Evolutionary conservation across 2,329 filamentous ascomycete species (phyloP).

Genomic region (Penicillium sp.): DNA sequence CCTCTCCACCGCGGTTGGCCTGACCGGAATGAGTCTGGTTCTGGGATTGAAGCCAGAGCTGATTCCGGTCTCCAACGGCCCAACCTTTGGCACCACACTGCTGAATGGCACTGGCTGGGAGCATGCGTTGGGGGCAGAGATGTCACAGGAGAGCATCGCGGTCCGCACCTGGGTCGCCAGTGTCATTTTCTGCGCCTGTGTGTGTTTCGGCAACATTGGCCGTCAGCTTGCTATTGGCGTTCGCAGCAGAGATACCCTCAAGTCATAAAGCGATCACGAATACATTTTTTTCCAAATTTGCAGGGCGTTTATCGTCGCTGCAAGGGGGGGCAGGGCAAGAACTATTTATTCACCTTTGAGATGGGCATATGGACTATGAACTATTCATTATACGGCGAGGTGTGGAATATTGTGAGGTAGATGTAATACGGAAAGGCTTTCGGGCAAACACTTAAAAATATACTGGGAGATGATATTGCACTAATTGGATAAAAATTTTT

Average conservation of each 20-base stretch:
- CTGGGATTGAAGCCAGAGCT: constrained; percentile 77
- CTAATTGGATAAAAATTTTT: not conserved
- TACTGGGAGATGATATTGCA: not conserved
- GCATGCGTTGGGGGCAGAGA: constrained; percentile 36
- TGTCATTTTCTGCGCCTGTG: constrained; percentile 89
- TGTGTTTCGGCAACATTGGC: constrained; percentile 96
- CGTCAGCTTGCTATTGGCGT: constrained; percentile 68
- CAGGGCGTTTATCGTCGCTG: not conserved
- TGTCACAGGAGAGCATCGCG: constrained; percentile 59
- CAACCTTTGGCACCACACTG: constrained; percentile 36
- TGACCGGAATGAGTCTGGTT: constrained; percentile 73
- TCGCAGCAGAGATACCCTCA: constrained; percentile 26
- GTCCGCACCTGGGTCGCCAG: constrained; percentile 86
- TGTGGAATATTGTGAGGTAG: constrained; percentile 9
- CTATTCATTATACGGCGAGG: not conserved
- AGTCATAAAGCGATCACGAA: constrained; percentile 21
- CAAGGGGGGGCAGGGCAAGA: not conserved
- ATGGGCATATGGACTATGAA: not conserved
- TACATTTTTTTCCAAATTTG: not conserved
- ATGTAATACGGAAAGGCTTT: constrained; percentile 12
- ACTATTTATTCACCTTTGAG: not conserved
- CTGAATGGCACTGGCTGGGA: constrained; percentile 38
- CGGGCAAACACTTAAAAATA: not conserved
- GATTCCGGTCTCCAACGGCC: constrained; percentile 67
- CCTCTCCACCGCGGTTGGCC: constrained; percentile 72